Percentiles rank a stretch among this genome's conserved stretches.
These are phyloP conservation scores for Pyrenophora graminea DNA, from an alignment of 2,329 filamentous ascomycete genomes.

Conservation along the genomic window DNA sequence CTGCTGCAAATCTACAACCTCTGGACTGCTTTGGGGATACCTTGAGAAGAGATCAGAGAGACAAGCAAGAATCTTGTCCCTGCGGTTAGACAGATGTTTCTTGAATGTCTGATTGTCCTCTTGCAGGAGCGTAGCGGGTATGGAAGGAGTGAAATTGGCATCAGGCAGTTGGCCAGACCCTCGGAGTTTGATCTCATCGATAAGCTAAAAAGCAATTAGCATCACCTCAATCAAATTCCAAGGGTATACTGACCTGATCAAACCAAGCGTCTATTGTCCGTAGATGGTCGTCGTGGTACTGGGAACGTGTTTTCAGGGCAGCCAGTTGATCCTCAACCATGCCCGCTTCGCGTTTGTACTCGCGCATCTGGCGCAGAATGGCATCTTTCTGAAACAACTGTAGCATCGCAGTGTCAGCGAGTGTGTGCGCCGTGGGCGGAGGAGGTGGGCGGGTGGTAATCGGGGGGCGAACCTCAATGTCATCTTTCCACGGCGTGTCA, in stretches of 20 bases:
- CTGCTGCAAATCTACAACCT: conserved; percentile 72
- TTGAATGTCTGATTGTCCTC: conserved; percentile 68
- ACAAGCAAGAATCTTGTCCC: conserved; percentile 74
- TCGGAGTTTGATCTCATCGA: conserved; percentile 55
- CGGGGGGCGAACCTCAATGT: conserved; percentile 69
- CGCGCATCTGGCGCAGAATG: conserved; percentile 95
- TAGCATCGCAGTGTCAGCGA: conserved; percentile 38
- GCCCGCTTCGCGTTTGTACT: conserved; percentile 89
- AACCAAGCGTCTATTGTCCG: conserved; percentile 92
- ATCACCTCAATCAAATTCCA: conserved; percentile 13
- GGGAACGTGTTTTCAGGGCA: conserved; percentile 75
- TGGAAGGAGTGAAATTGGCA: conserved; percentile 39
- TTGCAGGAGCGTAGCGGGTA: conserved; percentile 61
- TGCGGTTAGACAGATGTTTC: conserved; percentile 76
- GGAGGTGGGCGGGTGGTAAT: conserved; percentile 23
- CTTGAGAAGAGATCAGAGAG: conserved; percentile 69
- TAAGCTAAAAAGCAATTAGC: conserved; percentile 46
- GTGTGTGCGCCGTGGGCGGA: conserved; percentile 29
- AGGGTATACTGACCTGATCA: conserved; percentile 70
- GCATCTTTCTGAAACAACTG: conserved; percentile 94
- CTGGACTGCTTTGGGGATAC: conserved; percentile 60
- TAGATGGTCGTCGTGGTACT: conserved; percentile 90
- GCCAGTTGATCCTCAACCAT: conserved; percentile 80
- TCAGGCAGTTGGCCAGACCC: conserved; percentile 42
- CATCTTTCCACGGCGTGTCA: conserved; percentile 72